Percentiles rank a stretch among this genome's conserved stretches.
Evolutionary conservation across 148 eudicot species (phyloP).

Genomic region (Dysphania ambrosioides): DNA sequence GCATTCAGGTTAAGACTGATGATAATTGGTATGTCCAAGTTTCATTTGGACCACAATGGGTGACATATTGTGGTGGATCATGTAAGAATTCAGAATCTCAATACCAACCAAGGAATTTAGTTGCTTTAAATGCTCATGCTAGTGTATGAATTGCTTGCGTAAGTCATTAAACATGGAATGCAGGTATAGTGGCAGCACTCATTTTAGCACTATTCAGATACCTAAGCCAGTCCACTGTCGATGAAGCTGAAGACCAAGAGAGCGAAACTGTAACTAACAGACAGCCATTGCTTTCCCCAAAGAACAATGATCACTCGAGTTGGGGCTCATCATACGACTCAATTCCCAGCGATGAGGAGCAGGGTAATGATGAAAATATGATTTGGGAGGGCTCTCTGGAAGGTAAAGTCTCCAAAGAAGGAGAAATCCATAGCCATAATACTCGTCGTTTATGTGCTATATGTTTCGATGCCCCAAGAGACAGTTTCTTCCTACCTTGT

Average conservation of each 20-base stretch:
- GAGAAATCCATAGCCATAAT: conserved; percentile 30
- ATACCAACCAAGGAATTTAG: not conserved
- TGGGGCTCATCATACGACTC: conserved; percentile 63
- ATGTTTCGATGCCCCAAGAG: conserved; percentile 55
- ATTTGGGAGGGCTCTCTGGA: conserved; percentile 23
- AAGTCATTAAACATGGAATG: not conserved
- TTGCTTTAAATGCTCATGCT: not conserved
- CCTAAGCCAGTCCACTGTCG: conserved; percentile 25
- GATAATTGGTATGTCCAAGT: conserved; percentile 39
- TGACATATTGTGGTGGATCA: conserved; percentile 40
- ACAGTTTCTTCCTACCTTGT: conserved; percentile 62
- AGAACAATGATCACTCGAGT: conserved; percentile 40
- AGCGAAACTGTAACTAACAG: conserved; percentile 27
- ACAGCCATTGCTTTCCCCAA: conserved; percentile 48
- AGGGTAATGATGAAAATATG: conserved; percentile 36
- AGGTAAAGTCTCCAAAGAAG: conserved; percentile 32
- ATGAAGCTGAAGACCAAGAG: conserved; percentile 21
- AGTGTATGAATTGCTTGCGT: not conserved
- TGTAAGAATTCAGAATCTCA: conserved; percentile 22
- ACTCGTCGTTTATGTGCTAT: conserved; percentile 41
- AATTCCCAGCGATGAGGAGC: conserved; percentile 47
- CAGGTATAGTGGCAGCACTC: conserved; percentile 41
- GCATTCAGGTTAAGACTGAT: conserved; percentile 30
- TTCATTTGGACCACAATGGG: conserved; percentile 56
- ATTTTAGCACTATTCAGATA: conserved; percentile 29